Conservation (phyloP, 2,329 filamentous ascomycete genomes). For the Exophiala bonariae region DNA sequence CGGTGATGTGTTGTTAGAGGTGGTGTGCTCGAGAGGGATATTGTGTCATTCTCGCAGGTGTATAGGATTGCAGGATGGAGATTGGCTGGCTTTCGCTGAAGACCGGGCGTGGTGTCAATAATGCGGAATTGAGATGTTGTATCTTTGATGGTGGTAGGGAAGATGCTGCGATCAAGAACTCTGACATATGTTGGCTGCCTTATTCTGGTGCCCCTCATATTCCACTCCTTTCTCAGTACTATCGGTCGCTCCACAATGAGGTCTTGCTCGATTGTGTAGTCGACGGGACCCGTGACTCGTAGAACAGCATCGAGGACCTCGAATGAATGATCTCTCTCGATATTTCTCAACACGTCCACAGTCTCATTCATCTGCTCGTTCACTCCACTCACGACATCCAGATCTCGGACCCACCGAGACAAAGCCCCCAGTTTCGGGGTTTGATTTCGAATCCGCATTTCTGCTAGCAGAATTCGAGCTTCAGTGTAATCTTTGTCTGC, state of each 20-base stretch:
- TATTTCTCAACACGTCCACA: slow-evolving; percentile 42
- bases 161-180: slow-evolving; percentile 51
- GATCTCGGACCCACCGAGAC: slow-evolving; percentile 70
- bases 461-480: slow-evolving; percentile 64
- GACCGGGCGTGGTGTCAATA: slow-evolving; percentile 62
- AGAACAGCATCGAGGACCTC: slow-evolving; percentile 64
- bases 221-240: slow-evolving; percentile 50
- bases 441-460: slow-evolving; percentile 68
- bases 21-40: slow-evolving; percentile 49
- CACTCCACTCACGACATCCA: slow-evolving; percentile 68
- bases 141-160: slow-evolving; percentile 29
- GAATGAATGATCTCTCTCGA: slow-evolving; percentile 50
- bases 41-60: slow-evolving; percentile 58
- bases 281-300: slow-evolving; percentile 62
- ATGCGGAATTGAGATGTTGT: slow-evolving; percentile 57
- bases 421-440: slow-evolving; percentile 67
- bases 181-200: slow-evolving; percentile 54
- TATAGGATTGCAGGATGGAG: slow-evolving; percentile 67
- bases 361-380: slow-evolving; percentile 55
- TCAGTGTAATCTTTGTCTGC: slow-evolving; percentile 66
- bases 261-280: slow-evolving; percentile 55
- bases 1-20: slow-evolving; percentile 55
- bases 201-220: slow-evolving; percentile 49
- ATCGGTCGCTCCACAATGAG: slow-evolving; percentile 46
- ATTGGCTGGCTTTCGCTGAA: slow-evolving; percentile 66